Evolutionary conservation across 2,329 filamentous ascomycete species (phyloP), one percentile per base, ranked within the genome.

Genomic region (Talaromyces albobiverticillius): DNA sequence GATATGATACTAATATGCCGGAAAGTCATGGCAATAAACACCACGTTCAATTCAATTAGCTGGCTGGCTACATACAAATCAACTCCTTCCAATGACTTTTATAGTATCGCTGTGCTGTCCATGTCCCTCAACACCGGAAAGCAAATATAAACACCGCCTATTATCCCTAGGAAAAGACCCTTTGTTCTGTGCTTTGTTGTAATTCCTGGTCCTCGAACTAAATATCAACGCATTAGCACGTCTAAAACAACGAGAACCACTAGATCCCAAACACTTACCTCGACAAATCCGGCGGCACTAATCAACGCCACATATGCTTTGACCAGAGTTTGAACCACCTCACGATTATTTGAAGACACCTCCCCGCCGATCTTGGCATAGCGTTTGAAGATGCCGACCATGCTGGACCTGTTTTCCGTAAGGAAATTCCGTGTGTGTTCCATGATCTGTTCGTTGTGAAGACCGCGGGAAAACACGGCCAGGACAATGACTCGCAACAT

Each of bases 321-420:
- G 5, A 92, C 89, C 61, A 97, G 72, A 62, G 93, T 90, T 46
- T 83, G 81, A 34, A 95, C 76, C 59, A 83, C 82, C 53, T 85
- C 78, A 50, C 84, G 84, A 32, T 84, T 76, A 40, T 73, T 68
- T 11, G 73, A 71, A 31, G 69, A 67, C 4, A 71, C 68, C 31
- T 73, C 69, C 36, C 74, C 72, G 16, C 88, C 88, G 54, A 95
- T 88, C 46, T 89, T 89, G 0, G 89, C 89, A 62, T 89, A 89
- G 61, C 91, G 82, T 76, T 99, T 99, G 65, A 99, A 89, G 18
- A 95, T 86, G 43, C 91, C 88, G 59, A 94, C 84, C 63, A 97
- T 89, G 54, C 92, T 84, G 69, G 87, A 84, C 58, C 93, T 82
- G 69, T 96, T 90, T 60, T 94, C 88, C 5, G 82, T 81, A 56